Evolutionary conservation across 2,329 filamentous ascomycete species (phyloP), one percentile per base, ranked within the genome.

Genomic region (Penicillium janthinellum): DNA sequence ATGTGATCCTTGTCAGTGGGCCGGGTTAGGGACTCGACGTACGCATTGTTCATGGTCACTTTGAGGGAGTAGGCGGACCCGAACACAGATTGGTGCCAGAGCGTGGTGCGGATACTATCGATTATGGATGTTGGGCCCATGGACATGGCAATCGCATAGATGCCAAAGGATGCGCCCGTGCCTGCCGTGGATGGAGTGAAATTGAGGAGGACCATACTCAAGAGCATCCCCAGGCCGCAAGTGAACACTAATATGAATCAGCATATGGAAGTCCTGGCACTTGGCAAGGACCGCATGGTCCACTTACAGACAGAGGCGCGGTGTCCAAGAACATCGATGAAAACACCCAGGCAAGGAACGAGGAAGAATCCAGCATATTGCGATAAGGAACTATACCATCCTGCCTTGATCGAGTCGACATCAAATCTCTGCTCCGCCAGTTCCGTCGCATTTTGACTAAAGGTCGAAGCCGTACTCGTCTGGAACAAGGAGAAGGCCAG

Each of bases 61-160:
- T 88, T 88, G 57, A 87, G 71, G 0, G 84, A 79, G 60, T 87
- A 88, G 0, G 82, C 86, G 0, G 84, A 82, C 0, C 85, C 86
- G 59, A 88, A 88, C 0, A 86, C 82, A 2, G 82, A 82, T 57
- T 85, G 82, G 28, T 86, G 78, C 82, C 84, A 86, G 71, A 88
- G 81, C 0, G 80, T 80, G 0, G 85, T 86, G 15, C 86, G 83
- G 28, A 87, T 85, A 22, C 82, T 78, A 66, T 88, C 86, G 54
- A 88, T 86, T 59, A 88, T 84, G 3, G 81, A 77, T 0, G 84
- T 86, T 0, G 85, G 84, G 0, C 85, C 85, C 1, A 88, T 75
- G 0, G 80, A 82, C 4, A 75, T 75, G 0, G 84, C 83, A 12
- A 88, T 73, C 0, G 85, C 86, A 45, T 83, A 88, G 20, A 88